phyloP scores from a whole-genome alignment of 1,284 basidiomycete genomes.

The Ganoderma boninense region DNA sequence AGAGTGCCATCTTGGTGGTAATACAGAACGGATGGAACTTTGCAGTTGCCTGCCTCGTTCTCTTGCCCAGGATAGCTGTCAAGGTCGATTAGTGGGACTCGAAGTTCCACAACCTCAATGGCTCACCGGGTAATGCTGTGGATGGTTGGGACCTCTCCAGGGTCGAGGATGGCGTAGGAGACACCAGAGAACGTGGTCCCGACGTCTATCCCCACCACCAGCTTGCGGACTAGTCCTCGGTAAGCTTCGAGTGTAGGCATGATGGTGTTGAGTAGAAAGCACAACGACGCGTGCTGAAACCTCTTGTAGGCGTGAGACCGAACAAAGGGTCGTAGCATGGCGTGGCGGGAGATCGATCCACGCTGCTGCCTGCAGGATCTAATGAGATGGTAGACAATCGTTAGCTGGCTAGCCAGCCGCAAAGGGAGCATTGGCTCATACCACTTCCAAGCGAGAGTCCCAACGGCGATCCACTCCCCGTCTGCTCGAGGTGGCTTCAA shows the following conservation, averaged over 20 bases:
- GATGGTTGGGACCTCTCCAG: conserved; percentile 56
- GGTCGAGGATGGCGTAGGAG: conserved; percentile 54
- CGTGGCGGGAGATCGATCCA: background rate
- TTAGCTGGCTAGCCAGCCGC: background rate
- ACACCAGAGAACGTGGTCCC: conserved; percentile 63
- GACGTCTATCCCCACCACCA: conserved; percentile 59
- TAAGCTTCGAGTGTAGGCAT: conserved; percentile 28
- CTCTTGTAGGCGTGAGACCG: background rate
- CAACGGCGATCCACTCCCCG: background rate
- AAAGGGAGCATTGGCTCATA: background rate
- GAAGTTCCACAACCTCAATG: background rate
- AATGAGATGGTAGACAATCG: background rate
- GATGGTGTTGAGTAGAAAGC: background rate
- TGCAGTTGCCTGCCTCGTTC: conserved; percentile 52
- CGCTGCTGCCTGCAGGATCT: background rate
- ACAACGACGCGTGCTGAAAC: background rate
- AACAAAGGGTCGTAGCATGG: background rate
- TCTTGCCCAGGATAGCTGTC: conserved; percentile 53
- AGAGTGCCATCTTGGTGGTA: conserved; percentile 56
- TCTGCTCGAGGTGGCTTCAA: background rate
- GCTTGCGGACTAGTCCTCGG: conserved; percentile 41
- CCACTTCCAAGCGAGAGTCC: background rate
- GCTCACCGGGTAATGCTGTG: conserved; percentile 52
- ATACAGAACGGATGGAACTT: conserved; percentile 64
- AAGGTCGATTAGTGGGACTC: background rate